A percentile compares a stretch with the other conserved stretches of the same genome.
Conservation (phyloP, 108 stramenopile genomes). For the Nitzschia sp. region DNA sequence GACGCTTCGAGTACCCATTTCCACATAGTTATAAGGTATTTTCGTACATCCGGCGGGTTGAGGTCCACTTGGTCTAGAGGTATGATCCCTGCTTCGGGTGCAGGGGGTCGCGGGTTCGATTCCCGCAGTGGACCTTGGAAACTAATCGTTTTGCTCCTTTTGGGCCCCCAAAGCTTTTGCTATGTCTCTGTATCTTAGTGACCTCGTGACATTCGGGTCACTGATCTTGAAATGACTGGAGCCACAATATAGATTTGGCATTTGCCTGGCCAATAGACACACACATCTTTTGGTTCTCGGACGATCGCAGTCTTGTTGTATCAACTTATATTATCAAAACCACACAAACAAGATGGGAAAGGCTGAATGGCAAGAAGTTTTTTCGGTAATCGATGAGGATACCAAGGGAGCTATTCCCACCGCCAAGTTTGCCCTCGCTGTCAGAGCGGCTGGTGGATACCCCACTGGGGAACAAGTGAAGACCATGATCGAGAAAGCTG, state of each 20-base stretch:
- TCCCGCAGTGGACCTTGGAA: conserved; percentile 40
- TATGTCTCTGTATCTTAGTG: neutral
- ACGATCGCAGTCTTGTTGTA: no score
- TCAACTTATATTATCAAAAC: no score
- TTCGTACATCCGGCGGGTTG: neutral
- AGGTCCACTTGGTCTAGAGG: conserved; percentile 81
- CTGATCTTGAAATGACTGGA: conserved; percentile 12
- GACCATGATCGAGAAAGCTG: conserved; percentile 16
- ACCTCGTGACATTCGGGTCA: conserved; percentile 4
- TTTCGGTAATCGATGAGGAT: conserved; percentile 18
- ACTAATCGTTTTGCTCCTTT: neutral
- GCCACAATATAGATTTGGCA: neutral
- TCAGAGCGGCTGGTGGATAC: conserved; percentile 22
- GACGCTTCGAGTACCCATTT: no score
- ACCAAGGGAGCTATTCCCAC: conserved; percentile 13
- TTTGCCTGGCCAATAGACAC: neutral
- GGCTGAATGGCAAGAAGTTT: conserved; percentile 23
- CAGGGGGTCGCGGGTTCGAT: conserved; percentile 86
- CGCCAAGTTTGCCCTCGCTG: conserved; percentile 5
- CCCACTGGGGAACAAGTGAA: conserved; percentile 25
- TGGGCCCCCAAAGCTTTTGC: neutral
- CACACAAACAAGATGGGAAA: neutral
- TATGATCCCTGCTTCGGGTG: conserved; percentile 89
- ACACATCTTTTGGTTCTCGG: neutral
- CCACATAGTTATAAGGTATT: no score